phyloP scores from a whole-genome alignment of 345 rosid species.

The Erysimum cheiranthoides region DNA sequence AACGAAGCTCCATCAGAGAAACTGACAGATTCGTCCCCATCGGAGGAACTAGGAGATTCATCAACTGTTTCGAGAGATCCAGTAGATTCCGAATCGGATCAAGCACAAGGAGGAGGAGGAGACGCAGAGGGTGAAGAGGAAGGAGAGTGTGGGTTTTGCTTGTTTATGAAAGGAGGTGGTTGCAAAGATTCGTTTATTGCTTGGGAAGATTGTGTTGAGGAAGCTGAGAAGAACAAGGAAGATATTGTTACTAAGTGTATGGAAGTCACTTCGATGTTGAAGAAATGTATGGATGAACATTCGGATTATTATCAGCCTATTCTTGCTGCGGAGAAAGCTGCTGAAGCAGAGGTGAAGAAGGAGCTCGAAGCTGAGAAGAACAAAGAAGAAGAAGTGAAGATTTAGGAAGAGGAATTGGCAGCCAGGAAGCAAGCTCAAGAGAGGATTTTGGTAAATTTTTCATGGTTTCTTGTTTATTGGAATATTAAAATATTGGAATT shows the following conservation, averaged over 20 bases:
- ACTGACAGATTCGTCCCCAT: background rate
- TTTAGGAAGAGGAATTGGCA: slow-evolving; percentile 32
- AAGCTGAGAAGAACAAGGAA: slow-evolving; percentile 68
- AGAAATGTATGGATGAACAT: slow-evolving; percentile 80
- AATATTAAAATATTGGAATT: slow-evolving; percentile 13
- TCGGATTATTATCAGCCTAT: slow-evolving; percentile 82
- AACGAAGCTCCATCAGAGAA: slow-evolving; percentile 25
- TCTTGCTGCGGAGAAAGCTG: slow-evolving; percentile 76
- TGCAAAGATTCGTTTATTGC: slow-evolving; percentile 71
- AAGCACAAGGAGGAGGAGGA: slow-evolving; percentile 17
- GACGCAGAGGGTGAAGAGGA: slow-evolving; percentile 60
- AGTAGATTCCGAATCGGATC: slow-evolving; percentile 40
- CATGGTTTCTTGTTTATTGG: slow-evolving; percentile 7
- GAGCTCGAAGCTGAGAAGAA: slow-evolving; percentile 54
- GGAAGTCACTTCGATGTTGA: slow-evolving; percentile 59
- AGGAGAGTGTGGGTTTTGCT: slow-evolving; percentile 84
- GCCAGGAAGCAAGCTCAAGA: slow-evolving; percentile 36
- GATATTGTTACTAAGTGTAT: slow-evolving; percentile 78
- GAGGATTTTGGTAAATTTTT: slow-evolving; percentile 18
- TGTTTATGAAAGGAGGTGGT: slow-evolving; percentile 94
- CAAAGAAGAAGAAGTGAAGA: slow-evolving; percentile 9
- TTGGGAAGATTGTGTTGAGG: slow-evolving; percentile 83
- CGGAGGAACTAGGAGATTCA: slow-evolving; percentile 34
- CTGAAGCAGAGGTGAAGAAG: slow-evolving; percentile 59
- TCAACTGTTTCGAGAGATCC: slow-evolving; percentile 33